A percentile compares a stretch with the other conserved stretches of the same genome.
phyloP scores from a whole-genome alignment of 2,329 filamentous ascomycete species.

The Hypoxylon sp. region DNA sequence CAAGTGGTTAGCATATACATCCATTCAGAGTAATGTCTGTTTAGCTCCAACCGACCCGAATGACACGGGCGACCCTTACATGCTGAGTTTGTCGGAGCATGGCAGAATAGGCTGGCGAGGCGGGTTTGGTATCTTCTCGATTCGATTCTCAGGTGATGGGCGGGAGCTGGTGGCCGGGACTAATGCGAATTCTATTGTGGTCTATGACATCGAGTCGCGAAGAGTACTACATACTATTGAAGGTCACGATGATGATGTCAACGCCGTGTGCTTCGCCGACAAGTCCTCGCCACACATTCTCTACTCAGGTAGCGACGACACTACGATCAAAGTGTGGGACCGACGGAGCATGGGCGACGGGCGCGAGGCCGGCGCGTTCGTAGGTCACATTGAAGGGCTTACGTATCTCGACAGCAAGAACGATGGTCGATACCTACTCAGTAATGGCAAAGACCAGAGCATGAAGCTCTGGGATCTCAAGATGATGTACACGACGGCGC shows the following conservation, averaged over 20 bases:
- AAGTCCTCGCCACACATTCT: constrained; percentile 90
- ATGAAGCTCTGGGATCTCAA: constrained; percentile 98
- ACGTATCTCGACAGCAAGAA: constrained; percentile 80
- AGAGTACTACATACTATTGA: constrained; percentile 80
- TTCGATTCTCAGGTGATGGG: constrained; percentile 93
- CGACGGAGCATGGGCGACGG: constrained; percentile 90
- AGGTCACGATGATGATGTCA: constrained; percentile 91
- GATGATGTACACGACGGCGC: constrained; percentile 84
- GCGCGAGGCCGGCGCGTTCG: constrained; percentile 76
- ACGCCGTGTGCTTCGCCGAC: constrained; percentile 96
- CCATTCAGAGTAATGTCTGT: constrained; percentile 86
- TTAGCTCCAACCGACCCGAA: constrained; percentile 89
- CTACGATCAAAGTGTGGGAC: constrained; percentile 96
- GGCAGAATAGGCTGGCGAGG: constrained; percentile 53
- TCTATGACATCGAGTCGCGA: constrained; percentile 91
- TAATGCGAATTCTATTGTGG: constrained; percentile 81
- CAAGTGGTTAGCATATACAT: constrained; percentile 90
- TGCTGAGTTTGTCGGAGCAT: constrained; percentile 78
- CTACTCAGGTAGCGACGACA: constrained; percentile 96
- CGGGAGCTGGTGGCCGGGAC: constrained; percentile 92
- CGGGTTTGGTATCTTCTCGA: constrained; percentile 83
- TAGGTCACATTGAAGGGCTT: constrained; percentile 76
- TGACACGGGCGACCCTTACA: constrained; percentile 83
- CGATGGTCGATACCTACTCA: constrained; percentile 85
- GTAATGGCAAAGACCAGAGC: constrained; percentile 95